Conservation (phyloP, 192 early-diverging fungal genomes). For the Backusella liffmaniae region DNA sequence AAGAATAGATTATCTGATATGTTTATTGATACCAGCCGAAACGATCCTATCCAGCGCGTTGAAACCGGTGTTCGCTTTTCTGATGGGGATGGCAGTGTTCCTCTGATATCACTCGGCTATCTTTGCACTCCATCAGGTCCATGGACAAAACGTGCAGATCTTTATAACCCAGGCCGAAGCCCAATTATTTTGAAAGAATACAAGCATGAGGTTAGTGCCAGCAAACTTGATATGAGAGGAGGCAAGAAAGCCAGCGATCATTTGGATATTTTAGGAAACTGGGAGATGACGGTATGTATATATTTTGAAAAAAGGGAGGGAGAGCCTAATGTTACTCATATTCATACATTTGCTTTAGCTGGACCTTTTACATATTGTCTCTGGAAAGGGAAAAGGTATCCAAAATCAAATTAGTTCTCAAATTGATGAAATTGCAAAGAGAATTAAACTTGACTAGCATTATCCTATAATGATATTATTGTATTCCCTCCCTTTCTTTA, state of each 20-base stretch:
- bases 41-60: constrained; percentile 59
- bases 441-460: constrained; percentile 1
- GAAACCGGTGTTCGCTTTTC: constrained; percentile 66
- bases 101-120: constrained; percentile 80
- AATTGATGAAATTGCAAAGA: constrained; percentile 20
- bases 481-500: background rate
- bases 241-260: constrained; percentile 79
- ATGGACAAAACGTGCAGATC: constrained; percentile 67
- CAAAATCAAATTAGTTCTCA: constrained; percentile 22
- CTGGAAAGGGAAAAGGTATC: constrained; percentile 16
- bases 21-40: constrained; percentile 57
- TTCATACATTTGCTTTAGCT: background rate
- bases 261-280: constrained; percentile 86
- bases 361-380: constrained; percentile 31
- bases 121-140: constrained; percentile 74
- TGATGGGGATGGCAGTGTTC: constrained; percentile 86
- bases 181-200: constrained; percentile 74
- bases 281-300: constrained; percentile 53
- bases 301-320: background rate
- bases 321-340: background rate
- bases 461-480: background rate
- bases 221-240: constrained; percentile 66
- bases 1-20: background rate
- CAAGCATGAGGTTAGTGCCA: constrained; percentile 48
- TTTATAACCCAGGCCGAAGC: constrained; percentile 77